Evolutionary conservation across 768 basidiomycete species (phyloP).

Genomic region (Auricularia sp.): DNA sequence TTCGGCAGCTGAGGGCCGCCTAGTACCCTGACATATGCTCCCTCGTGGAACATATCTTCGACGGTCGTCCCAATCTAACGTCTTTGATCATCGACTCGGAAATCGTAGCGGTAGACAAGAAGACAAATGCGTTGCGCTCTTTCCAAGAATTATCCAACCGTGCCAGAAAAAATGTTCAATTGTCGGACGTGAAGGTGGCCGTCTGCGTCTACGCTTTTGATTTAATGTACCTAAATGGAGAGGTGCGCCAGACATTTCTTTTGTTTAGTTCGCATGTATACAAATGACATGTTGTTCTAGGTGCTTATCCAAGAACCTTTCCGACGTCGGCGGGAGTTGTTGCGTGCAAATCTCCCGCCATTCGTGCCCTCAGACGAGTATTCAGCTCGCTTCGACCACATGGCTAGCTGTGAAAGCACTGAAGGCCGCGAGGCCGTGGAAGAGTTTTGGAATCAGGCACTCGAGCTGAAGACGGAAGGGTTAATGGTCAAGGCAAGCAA

Average conservation of each 20-base stretch:
- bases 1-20: constrained; percentile 8
- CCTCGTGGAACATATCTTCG: constrained; percentile 45
- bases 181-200: constrained; percentile 63
- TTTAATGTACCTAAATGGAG: constrained; percentile 73
- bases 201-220: constrained; percentile 88
- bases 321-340: constrained; percentile 54
- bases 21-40: constrained; percentile 77
- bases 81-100: constrained; percentile 82
- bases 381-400: constrained; percentile 60
- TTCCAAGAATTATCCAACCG: constrained; percentile 85
- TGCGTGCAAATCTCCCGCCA: constrained; percentile 55
- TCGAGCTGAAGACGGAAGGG: constrained; percentile 79
- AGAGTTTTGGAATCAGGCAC: constrained; percentile 65
- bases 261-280: constrained; percentile 6
- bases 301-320: constrained; percentile 59
- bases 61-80: constrained; percentile 28
- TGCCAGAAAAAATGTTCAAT: constrained; percentile 70
- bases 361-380: constrained; percentile 33
- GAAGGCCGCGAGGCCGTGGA: constrained; percentile 53
- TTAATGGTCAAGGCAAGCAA: constrained; percentile 76
- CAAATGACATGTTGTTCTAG: constrained; percentile 29
- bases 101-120: constrained; percentile 71
- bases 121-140: constrained; percentile 51
- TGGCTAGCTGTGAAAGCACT: constrained; percentile 59
- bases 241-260: constrained; percentile 39